phyloP scores from a whole-genome alignment of 208 protist species.

The Wallacemonas sp. region DNA sequence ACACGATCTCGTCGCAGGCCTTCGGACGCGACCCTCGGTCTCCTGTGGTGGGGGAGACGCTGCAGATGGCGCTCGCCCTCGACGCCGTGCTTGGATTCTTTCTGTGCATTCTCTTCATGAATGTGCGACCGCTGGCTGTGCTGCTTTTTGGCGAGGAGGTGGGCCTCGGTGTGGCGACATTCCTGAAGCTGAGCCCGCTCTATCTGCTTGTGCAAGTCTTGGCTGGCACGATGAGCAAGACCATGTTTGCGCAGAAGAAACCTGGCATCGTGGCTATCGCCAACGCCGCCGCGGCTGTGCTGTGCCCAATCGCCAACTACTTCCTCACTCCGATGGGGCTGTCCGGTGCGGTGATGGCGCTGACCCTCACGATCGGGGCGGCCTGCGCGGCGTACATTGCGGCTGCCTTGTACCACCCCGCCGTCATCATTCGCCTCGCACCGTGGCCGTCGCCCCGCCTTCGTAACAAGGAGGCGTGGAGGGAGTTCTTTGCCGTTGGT shows the following conservation, averaged over 20 bases:
- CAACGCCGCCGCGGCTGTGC: slow-evolving; percentile 47
- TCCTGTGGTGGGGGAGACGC: slow-evolving; percentile 55
- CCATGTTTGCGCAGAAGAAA: slow-evolving; percentile 62
- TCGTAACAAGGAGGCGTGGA: slow-evolving; percentile 36
- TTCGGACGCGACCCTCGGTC: slow-evolving; percentile 55
- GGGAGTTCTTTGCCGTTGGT: slow-evolving; percentile 50
- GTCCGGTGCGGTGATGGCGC: slow-evolving; percentile 47
- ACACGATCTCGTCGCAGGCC: slow-evolving; percentile 76
- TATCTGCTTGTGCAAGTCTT: slow-evolving; percentile 67
- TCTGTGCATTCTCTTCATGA: slow-evolving; percentile 58
- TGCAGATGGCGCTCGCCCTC: slow-evolving; percentile 58
- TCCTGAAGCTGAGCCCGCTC: slow-evolving; percentile 47
- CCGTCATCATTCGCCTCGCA: slow-evolving; percentile 44
- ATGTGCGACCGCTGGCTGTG: slow-evolving; percentile 35
- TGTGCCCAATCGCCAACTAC: slow-evolving; percentile 56
- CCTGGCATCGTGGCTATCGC: slow-evolving; percentile 47
- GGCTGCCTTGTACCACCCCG: slow-evolving; percentile 51
- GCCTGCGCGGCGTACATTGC: slow-evolving; percentile 41
- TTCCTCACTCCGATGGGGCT: slow-evolving; percentile 59
- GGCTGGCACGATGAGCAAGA: slow-evolving; percentile 59
- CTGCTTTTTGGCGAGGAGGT: slow-evolving; percentile 43
- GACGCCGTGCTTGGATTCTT: slow-evolving; percentile 41
- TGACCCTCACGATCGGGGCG: slow-evolving; percentile 32
- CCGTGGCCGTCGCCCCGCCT: slow-evolving; percentile 63
- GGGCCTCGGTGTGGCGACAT: slow-evolving; percentile 40